Base-by-base conservation (phyloP, 495 filamentous ascomycete species). In the Lepidopterella palustris region DNA sequence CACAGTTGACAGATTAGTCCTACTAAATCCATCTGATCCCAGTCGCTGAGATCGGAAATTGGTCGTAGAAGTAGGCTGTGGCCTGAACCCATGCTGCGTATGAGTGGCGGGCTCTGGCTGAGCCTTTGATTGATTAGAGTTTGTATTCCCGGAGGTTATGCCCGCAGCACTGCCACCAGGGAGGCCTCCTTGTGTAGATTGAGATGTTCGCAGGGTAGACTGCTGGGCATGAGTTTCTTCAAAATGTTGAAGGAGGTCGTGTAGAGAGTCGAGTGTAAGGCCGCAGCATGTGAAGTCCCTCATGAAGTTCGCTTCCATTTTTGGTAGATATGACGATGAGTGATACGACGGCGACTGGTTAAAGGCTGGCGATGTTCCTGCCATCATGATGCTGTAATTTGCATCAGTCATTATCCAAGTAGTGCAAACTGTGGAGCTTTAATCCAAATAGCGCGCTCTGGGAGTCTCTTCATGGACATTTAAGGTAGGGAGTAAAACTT, bases 221-320 rank as follows among this genome's bases (percentile, higher is more conserved):
- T 85, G 82, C 52, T 83, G 81, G 23, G 89, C 89, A 74, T 98
- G 93, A 49, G 84, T 79, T 72, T 97, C 91, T 74, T 98, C 93
- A 72, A 96, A 98, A 71, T 98, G 93, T 66, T 95, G 90, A 50
- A 97, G 77, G 23, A 98, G 81, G 70, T 97, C 93, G 71, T 98
- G 93, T 61, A 97, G 81, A 9, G 90, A 91, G 45, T 91, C 85
- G 68, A 96, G 80, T 21, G 82, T 92, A 63, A 86, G 76, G 64
- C 88, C 90, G 75, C 93, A 98, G 77, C 93, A 98, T 45, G 82
- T 85, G 75, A 96, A 97, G 75, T 97, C 90, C 66, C 84, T 85
- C 89, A 97, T 91, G 71, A 96, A 97, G 70, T 89, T 90, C 53
- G 95, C 95, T 76, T 98, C 93, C 69, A 97, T 82, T 73, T 97